Conservation (phyloP, 495 filamentous ascomycete genomes). For the Daldinia loculata region DNA sequence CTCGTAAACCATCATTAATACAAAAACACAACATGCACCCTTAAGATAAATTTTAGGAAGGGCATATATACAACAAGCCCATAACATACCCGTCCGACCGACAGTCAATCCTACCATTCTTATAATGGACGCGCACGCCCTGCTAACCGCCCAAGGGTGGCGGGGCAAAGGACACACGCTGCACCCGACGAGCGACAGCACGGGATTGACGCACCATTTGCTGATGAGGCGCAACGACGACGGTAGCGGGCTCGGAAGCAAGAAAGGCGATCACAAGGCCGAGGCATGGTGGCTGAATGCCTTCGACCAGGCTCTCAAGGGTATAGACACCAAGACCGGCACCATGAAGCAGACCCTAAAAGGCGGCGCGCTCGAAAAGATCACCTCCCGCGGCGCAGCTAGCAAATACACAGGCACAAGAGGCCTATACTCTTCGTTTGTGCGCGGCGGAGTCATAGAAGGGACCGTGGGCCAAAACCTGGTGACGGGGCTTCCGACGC, state of each 20-base stretch:
- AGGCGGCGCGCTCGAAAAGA: conserved; percentile 61
- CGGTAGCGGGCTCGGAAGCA: conserved; percentile 75
- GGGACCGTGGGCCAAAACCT: conserved; percentile 65
- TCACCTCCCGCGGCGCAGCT: conserved; percentile 51
- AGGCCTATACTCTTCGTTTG: conserved; percentile 84
- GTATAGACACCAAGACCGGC: conserved; percentile 65
- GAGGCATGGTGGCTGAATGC: conserved; percentile 84
- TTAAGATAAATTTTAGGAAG: background rate
- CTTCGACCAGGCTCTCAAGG: conserved; percentile 80
- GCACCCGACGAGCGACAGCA: conserved; percentile 69
- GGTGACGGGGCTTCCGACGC: conserved; percentile 29
- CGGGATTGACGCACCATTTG: conserved; percentile 73
- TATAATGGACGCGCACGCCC: conserved; percentile 71
- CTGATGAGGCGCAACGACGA: conserved; percentile 73
- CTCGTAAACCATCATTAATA: background rate
- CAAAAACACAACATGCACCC: conserved; percentile 1
- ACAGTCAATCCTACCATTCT: background rate
- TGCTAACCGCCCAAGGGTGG: conserved; percentile 82
- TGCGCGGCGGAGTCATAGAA: conserved; percentile 73
- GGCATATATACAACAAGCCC: background rate
- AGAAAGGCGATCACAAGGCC: conserved; percentile 67
- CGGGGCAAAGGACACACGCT: conserved; percentile 77
- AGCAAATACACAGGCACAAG: conserved; percentile 58
- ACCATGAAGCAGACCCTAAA: conserved; percentile 59
- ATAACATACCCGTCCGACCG: background rate